Base-by-base conservation (phyloP, 805 yeast species). In the Maudiozyma barnettii region DNA sequence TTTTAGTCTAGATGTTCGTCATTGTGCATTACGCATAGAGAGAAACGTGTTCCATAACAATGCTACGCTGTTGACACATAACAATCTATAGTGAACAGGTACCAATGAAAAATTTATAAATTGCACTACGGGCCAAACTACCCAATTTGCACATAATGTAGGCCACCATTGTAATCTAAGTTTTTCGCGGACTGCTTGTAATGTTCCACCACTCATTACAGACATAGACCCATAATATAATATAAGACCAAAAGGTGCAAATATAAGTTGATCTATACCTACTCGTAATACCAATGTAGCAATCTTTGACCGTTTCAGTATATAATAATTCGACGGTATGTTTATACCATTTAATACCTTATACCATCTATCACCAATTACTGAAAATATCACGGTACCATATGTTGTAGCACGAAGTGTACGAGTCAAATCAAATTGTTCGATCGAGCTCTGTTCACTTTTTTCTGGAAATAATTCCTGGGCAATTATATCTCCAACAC, bases 101-200 rank as follows among this genome's bases (percentile, higher is more conserved):
- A 88, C 75, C 7, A 85, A 57, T 41, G 80, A 74, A 59, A 91
- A 87, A 66, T 91, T 93, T 51, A 82, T 52, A 46, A 80, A 58
- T 66, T 93, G 98, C 52, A 93, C 84, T 0, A 78, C 65, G 0
- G 98, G 98, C 99, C 98, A 93, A 12, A 91, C 83, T 45, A 72
- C 59, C 90, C 95, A 88, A 63, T 89, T 90, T 16, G 84, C 73
- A 31, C 70, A 61, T 39, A 90, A 65, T 0, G 96, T 89, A 4
- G 75, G 72, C 81, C 79, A 67, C 77, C 79, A 79, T 49, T 81
- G 78, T 14, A 70, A 65, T 2, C 65, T 42, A 21, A 82, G 56
- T 52, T 76, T 81, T 5, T 53, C 43, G 45, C 62, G 58, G 14
- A 80, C 69, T 20, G 69, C 69, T 0, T 61, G 61, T 4, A 65